Percentiles rank a stretch among this genome's conserved stretches.
Conservation (phyloP, 2,329 filamentous ascomycete genomes). For the Drechslera avenae region DNA sequence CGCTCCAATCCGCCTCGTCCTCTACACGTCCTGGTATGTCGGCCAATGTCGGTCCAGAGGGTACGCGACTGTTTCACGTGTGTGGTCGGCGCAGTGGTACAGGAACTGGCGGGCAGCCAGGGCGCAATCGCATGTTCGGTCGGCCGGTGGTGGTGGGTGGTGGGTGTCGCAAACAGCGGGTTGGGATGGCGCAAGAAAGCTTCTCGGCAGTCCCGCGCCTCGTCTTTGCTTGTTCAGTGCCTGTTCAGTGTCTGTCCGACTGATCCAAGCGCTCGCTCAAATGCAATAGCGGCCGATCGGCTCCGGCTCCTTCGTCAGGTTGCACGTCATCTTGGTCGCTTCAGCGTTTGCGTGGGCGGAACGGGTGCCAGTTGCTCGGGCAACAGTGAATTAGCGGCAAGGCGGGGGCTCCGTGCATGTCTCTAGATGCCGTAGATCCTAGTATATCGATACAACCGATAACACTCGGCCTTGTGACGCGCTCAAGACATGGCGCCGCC, state of each 20-base stretch:
- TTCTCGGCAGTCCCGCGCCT: background rate
- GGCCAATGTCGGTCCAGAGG: no score
- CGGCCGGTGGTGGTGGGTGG: background rate
- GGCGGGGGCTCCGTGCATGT: slow-evolving; percentile 17
- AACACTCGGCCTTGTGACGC: slow-evolving; percentile 12
- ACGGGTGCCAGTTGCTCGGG: slow-evolving; percentile 10
- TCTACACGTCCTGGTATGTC: background rate
- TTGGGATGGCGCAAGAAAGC: background rate
- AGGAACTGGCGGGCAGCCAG: slow-evolving; percentile 12
- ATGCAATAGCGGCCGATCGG: background rate
- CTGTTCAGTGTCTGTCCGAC: no score
- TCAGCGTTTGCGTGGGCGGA: slow-evolving; percentile 12
- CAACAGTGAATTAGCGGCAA: slow-evolving; percentile 10
- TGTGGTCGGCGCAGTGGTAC: background rate
- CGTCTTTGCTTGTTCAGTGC: background rate
- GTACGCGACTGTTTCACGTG: no score
- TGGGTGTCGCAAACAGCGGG: background rate
- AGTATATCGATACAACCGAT: slow-evolving; percentile 33
- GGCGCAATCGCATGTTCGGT: slow-evolving; percentile 13
- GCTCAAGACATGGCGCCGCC: slow-evolving; percentile 14
- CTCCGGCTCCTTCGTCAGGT: background rate
- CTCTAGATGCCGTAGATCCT: slow-evolving; percentile 17
- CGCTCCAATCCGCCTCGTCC: background rate
- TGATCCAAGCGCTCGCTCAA: no score
- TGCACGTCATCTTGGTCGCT: background rate